Conservation (phyloP, 768 basidiomycete genomes). For the Xanthoconium purpureum region DNA sequence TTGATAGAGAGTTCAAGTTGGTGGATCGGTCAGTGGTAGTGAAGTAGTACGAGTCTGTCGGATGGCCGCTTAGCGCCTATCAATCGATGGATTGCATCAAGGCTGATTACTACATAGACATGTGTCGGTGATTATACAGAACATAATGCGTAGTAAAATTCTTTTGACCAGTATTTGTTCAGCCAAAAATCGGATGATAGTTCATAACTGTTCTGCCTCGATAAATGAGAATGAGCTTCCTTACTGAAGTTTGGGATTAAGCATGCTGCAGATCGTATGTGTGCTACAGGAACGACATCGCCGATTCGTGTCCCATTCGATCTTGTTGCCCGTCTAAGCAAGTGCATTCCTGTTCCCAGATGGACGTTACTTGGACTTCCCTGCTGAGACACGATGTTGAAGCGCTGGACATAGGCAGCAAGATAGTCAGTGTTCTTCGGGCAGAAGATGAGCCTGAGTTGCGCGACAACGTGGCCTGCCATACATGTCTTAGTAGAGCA, state of each 20-base stretch:
- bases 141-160: no score
- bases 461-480: neutral
- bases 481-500: neutral
- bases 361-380: no score
- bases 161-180: no score
- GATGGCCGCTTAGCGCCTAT: no score
- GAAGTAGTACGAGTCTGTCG: neutral
- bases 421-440: neutral
- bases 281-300: neutral
- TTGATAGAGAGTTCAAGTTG: neutral
- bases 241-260: neutral
- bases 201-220: neutral
- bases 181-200: no score
- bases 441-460: neutral
- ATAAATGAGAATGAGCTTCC: neutral
- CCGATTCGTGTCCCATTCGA: neutral
- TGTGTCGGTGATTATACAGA: no score
- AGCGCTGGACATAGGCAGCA: no score
- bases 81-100: no score
- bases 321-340: neutral
- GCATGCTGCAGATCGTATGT: neutral
- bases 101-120: no score
- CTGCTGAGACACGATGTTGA: no score
- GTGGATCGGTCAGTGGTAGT: neutral
- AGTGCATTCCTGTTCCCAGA: no score